Evolutionary conservation across 768 basidiomycete species (phyloP).

Genomic region (Agrocybe pediades): DNA sequence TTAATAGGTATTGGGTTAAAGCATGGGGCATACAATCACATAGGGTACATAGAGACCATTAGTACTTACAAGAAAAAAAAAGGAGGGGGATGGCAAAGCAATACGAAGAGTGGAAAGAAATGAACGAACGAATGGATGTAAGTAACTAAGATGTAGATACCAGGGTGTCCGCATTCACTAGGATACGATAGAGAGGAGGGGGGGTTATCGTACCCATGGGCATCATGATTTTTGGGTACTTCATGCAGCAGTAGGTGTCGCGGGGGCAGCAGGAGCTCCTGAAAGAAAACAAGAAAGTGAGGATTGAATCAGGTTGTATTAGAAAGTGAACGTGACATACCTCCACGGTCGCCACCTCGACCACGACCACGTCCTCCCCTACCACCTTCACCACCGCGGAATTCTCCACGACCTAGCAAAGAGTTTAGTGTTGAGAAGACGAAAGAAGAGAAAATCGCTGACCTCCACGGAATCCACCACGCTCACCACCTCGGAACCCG

Average conservation of each 20-base stretch:
- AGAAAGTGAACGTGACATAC: slow-evolving; percentile 3
- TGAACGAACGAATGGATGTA: slow-evolving; percentile 10
- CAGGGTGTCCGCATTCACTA: slow-evolving; percentile 2
- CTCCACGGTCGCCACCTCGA: slow-evolving; percentile 33
- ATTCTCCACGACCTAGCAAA: slow-evolving; percentile 43
- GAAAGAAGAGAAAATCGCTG: not conserved
- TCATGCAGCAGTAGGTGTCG: slow-evolving; percentile 15
- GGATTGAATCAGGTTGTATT: not conserved
- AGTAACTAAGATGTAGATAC: slow-evolving; percentile 10
- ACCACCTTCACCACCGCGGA: slow-evolving; percentile 50
- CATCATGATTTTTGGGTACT: not conserved
- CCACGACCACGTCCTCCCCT: slow-evolving; percentile 43
- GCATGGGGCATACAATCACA: slow-evolving; percentile 9
- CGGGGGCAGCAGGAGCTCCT: slow-evolving; percentile 16
- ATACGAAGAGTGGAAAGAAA: slow-evolving; percentile 2
- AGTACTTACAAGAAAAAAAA: slow-evolving; percentile 21
- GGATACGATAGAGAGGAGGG: not conserved
- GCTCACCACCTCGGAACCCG: slow-evolving; percentile 37
- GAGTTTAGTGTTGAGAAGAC: not conserved
- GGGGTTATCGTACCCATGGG: not conserved
- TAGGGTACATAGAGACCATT: slow-evolving; percentile 15
- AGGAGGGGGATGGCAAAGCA: slow-evolving; percentile 9
- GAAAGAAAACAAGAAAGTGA: not conserved
- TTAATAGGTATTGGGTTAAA: slow-evolving; percentile 2
- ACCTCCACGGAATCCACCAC: slow-evolving; percentile 30